Evolutionary conservation across 306 rosid species (phyloP).

Genomic region (Amphicarpaea edgeworthii): DNA sequence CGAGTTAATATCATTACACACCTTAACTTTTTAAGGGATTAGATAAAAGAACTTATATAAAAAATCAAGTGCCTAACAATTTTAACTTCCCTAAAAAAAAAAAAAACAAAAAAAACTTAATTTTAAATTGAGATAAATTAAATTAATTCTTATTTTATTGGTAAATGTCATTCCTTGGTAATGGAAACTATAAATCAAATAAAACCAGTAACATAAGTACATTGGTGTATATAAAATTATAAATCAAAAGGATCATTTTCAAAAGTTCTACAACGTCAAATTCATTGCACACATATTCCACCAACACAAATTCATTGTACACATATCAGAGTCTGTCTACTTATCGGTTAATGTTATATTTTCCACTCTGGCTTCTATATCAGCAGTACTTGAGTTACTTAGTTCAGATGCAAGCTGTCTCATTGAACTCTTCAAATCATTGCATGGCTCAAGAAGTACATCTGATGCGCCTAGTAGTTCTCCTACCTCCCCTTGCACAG

Average conservation of each 20-base stretch:
- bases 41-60: too few species aligned
- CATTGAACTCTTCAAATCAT: constrained; percentile 59
- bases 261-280: constrained; percentile 17
- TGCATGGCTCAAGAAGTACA: constrained; percentile 65
- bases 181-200: too few species aligned
- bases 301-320: too few species aligned
- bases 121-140: too few species aligned
- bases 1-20: too few species aligned
- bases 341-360: constrained; percentile 55
- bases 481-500: constrained; percentile 55
- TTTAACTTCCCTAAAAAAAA: too few species aligned
- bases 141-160: too few species aligned
- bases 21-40: too few species aligned
- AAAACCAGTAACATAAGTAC: background rate
- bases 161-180: too few species aligned
- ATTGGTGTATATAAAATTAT: constrained; percentile 3
- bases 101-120: too few species aligned
- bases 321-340: constrained; percentile 36
- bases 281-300: constrained; percentile 11
- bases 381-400: constrained; percentile 40
- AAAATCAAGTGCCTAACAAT: too few species aligned
- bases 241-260: constrained; percentile 16
- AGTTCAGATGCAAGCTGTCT: constrained; percentile 59
- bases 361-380: constrained; percentile 59
- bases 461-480: constrained; percentile 64